Percentiles rank a stretch among this genome's conserved stretches.
These are phyloP conservation scores for Calendula officinalis DNA, from an alignment of 129 eudicot genomes.

Conservation along the genomic window DNA sequence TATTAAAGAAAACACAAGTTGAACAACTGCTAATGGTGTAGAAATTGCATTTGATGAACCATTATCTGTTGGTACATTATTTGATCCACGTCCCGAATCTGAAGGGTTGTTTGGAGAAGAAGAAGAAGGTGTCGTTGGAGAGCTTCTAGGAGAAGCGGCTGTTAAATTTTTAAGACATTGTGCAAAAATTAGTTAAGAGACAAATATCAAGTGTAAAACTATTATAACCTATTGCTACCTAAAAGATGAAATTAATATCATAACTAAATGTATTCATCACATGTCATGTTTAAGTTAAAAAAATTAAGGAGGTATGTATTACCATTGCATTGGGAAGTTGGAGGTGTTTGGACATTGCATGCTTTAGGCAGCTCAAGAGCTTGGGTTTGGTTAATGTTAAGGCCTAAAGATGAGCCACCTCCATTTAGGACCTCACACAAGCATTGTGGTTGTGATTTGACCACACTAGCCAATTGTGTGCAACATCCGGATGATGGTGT, in stretches of 20 bases:
- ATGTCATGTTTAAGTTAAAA: too few relatives aligned
- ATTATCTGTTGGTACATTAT: conserved; percentile 26
- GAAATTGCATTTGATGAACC: neutral
- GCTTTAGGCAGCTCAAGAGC: conserved; percentile 60
- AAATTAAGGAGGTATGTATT: neutral
- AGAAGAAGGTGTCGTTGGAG: conserved; percentile 49
- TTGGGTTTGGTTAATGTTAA: conserved; percentile 59
- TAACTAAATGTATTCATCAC: too few relatives aligned
- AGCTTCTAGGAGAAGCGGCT: conserved; percentile 51
- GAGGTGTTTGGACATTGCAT: conserved; percentile 69
- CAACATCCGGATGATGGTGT: neutral
- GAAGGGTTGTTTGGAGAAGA: conserved; percentile 39
- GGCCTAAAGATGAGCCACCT: neutral
- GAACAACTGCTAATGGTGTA: neutral
- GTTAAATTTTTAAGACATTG: conserved; percentile 6
- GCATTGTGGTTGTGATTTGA: neutral
- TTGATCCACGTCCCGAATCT: conserved; percentile 39
- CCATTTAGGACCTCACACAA: neutral
- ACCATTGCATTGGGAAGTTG: conserved; percentile 59
- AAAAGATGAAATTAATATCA: too few relatives aligned
- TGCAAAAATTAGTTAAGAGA: conserved; percentile 12
- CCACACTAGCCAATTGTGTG: neutral
- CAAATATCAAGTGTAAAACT: too few relatives aligned
- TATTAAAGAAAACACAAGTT: neutral
- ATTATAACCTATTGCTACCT: too few relatives aligned